phyloP scores from a whole-genome alignment of 257 asterid species.

The Solanum phureja region DNA sequence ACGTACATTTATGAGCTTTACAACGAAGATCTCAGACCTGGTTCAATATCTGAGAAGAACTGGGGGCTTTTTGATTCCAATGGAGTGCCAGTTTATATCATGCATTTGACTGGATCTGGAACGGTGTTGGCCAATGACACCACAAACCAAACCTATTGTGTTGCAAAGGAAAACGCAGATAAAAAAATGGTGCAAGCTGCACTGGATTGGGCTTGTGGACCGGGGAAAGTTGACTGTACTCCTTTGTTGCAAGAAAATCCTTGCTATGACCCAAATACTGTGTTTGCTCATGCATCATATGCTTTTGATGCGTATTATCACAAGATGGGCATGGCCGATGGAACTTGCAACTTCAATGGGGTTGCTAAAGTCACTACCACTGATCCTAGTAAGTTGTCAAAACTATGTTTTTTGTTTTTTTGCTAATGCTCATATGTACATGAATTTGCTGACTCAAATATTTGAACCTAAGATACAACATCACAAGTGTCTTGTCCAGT shows the following conservation, averaged over 20 bases:
- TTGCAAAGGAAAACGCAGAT: slow-evolving; percentile 65
- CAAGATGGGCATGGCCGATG: slow-evolving; percentile 62
- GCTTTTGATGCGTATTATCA: slow-evolving; percentile 89
- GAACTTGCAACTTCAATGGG: slow-evolving; percentile 82
- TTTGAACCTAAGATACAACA: not conserved
- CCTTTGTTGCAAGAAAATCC: slow-evolving; percentile 55
- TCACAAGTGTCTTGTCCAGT: not conserved
- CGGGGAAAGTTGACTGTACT: slow-evolving; percentile 80
- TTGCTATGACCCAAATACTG: slow-evolving; percentile 80
- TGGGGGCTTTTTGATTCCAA: slow-evolving; percentile 84
- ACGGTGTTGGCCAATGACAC: slow-evolving; percentile 81
- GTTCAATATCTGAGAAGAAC: slow-evolving; percentile 69
- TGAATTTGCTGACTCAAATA: not conserved
- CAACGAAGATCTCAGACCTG: slow-evolving; percentile 71
- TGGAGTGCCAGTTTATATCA: slow-evolving; percentile 60
- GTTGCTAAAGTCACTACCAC: slow-evolving; percentile 73
- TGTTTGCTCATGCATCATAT: slow-evolving; percentile 63
- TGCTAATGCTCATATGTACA: not conserved
- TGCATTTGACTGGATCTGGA: slow-evolving; percentile 73
- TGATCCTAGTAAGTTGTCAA: slow-evolving; percentile 54
- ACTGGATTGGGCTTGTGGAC: slow-evolving; percentile 92
- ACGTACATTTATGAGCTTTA: slow-evolving; percentile 82
- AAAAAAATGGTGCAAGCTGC: slow-evolving; percentile 80
- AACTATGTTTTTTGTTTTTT: not conserved
- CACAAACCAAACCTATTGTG: slow-evolving; percentile 71